These are phyloP conservation scores for Nidula microcarpa DNA, from an alignment of 768 basidiomycete genomes.

Conservation along the genomic window DNA sequence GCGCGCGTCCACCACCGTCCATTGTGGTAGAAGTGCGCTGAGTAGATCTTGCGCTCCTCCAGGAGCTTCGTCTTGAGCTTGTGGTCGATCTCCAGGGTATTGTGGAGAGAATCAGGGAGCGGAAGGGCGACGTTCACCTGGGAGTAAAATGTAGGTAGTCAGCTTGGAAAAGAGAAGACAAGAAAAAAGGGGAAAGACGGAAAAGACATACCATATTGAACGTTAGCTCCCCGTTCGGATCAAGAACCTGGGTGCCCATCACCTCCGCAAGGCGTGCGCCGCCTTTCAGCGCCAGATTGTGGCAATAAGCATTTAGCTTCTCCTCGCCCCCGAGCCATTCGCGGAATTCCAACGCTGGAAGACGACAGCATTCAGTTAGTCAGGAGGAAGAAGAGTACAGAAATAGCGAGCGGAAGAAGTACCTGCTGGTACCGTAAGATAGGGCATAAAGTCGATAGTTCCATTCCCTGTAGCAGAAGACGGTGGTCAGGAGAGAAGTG, in stretches of 20 bases:
- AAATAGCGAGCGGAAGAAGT: constrained; percentile 13
- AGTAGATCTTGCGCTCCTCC: constrained; percentile 23
- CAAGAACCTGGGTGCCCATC: constrained; percentile 64
- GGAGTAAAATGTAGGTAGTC: neutral
- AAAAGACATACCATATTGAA: constrained; percentile 64
- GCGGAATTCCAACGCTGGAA: constrained; percentile 71
- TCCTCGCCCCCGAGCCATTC: constrained; percentile 78
- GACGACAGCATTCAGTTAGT: neutral
- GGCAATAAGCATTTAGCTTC: constrained; percentile 73
- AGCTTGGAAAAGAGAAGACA: neutral
- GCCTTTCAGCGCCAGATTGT: constrained; percentile 64
- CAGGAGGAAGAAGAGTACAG: neutral
- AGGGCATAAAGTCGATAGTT: constrained; percentile 48
- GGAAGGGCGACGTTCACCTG: constrained; percentile 42
- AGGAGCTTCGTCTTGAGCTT: constrained; percentile 24
- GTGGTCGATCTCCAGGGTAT: constrained; percentile 11
- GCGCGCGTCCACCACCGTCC: constrained; percentile 35
- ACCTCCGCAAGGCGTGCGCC: constrained; percentile 60
- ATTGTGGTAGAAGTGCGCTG: constrained; percentile 29
- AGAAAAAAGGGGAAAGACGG: neutral
- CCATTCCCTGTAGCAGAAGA: constrained; percentile 43
- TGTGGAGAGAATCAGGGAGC: constrained; percentile 17
- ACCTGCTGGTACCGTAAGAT: constrained; percentile 45
- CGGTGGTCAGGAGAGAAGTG: neutral
- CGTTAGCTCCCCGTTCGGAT: constrained; percentile 60